These are phyloP conservation scores for Bocquillonia castaneifolia DNA, from an alignment of 441 rosid genomes.

Conservation along the genomic window DNA sequence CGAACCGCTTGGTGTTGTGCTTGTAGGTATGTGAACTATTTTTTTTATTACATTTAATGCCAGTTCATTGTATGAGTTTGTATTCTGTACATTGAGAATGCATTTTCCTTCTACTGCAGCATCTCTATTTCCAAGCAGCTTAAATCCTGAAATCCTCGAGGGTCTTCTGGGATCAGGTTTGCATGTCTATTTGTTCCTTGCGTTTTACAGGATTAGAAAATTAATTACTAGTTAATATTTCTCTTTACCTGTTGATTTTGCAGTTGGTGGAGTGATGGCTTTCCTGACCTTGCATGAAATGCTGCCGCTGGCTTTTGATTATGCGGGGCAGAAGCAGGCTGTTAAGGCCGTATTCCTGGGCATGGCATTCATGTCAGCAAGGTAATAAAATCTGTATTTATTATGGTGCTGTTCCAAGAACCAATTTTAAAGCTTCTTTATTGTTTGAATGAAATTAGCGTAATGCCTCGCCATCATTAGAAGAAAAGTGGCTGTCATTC, in stretches of 20 bases:
- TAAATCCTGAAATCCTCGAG: slow-evolving; percentile 91
- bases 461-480: slow-evolving; percentile 1
- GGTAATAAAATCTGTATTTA: slow-evolving; percentile 41
- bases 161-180: slow-evolving; percentile 90
- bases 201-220: slow-evolving; percentile 14
- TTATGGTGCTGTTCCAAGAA: neutral
- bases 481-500: neutral
- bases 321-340: slow-evolving; percentile 98
- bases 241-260: slow-evolving; percentile 6
- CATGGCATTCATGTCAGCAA: slow-evolving; percentile 99
- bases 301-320: slow-evolving; percentile 98
- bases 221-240: neutral
- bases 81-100: neutral
- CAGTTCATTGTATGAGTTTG: neutral
- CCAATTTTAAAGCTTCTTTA: neutral
- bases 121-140: slow-evolving; percentile 88
- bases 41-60: neutral
- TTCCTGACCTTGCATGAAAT: slow-evolving; percentile 95
- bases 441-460: neutral
- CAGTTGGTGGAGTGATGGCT: slow-evolving; percentile 99
- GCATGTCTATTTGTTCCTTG: slow-evolving; percentile 9
- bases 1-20: slow-evolving; percentile 91
- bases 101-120: slow-evolving; percentile 46
- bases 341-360: slow-evolving; percentile 95
- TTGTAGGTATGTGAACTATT: slow-evolving; percentile 58